phyloP scores from a whole-genome alignment of 257 asterid species.

The Solanum gandarillasii region DNA sequence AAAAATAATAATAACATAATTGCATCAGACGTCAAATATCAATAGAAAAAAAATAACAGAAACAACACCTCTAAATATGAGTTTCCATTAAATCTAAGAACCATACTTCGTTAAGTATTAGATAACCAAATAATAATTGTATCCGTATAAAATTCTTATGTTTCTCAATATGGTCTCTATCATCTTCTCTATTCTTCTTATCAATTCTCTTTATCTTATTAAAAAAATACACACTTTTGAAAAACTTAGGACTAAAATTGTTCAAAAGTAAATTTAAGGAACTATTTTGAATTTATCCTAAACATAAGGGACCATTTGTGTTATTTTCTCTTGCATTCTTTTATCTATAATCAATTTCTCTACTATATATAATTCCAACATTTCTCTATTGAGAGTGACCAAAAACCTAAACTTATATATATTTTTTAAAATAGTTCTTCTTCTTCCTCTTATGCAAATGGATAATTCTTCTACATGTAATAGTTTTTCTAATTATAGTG shows the following conservation, averaged over 20 bases:
- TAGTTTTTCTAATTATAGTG: conserved; percentile 1
- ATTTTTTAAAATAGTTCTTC: not conserved
- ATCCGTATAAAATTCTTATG: not conserved
- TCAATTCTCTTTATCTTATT: not conserved
- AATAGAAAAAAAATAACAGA: not conserved
- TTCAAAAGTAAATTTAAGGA: not conserved
- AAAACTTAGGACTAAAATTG: not conserved
- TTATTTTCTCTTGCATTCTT: not conserved
- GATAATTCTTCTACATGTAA: conserved; percentile 3
- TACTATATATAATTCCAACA: conserved; percentile 19
- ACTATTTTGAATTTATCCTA: not conserved
- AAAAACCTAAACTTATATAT: not conserved
- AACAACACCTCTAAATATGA: not conserved
- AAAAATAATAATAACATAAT: not conserved
- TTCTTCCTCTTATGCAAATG: not conserved
- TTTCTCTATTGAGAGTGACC: not conserved
- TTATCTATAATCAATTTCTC: not conserved
- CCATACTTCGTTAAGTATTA: not conserved
- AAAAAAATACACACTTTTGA: not conserved
- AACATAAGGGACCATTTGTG: not conserved
- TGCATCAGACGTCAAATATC: not conserved
- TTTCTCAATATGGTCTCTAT: not conserved
- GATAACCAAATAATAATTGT: not conserved
- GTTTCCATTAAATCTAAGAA: not conserved
- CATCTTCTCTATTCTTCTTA: not conserved